Percentiles rank a stretch among this genome's conserved stretches.
Conservation (phyloP, 805 yeast species). For the Kluyveromyces starmeri region DNA sequence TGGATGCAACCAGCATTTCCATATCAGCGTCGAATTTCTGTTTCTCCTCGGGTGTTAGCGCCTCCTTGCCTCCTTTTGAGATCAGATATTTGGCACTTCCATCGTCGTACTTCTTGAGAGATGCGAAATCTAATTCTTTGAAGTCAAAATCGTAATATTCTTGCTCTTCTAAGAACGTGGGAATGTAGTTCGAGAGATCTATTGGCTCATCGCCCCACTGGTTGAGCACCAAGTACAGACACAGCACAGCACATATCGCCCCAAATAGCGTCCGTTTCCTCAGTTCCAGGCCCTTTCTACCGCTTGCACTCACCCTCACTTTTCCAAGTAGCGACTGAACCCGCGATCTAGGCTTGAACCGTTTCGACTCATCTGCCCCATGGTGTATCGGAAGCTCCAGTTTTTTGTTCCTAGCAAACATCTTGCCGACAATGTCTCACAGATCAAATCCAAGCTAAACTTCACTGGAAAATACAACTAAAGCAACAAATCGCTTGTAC, state of each 20-base stretch:
- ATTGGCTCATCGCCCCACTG: too few species aligned
- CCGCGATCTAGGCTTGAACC: too few species aligned
- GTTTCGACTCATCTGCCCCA: not conserved
- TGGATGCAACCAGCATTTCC: conserved; percentile 35
- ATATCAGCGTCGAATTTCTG: conserved; percentile 25
- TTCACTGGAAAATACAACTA: too few species aligned
- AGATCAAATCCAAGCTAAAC: too few species aligned
- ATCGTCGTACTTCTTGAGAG: conserved; percentile 29
- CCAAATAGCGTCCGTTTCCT: too few species aligned
- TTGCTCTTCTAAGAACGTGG: conserved; percentile 17
- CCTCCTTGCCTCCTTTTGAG: conserved; percentile 28
- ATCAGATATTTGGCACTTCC: conserved; percentile 33
- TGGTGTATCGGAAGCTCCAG: conserved; percentile 10
- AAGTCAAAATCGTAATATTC: conserved; percentile 30
- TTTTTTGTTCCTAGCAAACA: conserved; percentile 6
- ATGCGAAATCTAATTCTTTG: conserved; percentile 27
- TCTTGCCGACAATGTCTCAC: too few species aligned
- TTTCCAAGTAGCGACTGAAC: too few species aligned
- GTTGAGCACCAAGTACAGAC: too few species aligned
- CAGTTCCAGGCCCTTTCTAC: too few species aligned
- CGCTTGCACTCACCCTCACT: too few species aligned
- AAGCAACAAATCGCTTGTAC: too few species aligned
- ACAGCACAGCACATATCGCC: too few species aligned
- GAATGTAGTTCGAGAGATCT: conserved; percentile 8
- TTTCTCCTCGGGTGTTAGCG: conserved; percentile 23